phyloP scores from a whole-genome alignment of 2,329 filamentous ascomycete genomes.

The Curvularia hawaiiensis region DNA sequence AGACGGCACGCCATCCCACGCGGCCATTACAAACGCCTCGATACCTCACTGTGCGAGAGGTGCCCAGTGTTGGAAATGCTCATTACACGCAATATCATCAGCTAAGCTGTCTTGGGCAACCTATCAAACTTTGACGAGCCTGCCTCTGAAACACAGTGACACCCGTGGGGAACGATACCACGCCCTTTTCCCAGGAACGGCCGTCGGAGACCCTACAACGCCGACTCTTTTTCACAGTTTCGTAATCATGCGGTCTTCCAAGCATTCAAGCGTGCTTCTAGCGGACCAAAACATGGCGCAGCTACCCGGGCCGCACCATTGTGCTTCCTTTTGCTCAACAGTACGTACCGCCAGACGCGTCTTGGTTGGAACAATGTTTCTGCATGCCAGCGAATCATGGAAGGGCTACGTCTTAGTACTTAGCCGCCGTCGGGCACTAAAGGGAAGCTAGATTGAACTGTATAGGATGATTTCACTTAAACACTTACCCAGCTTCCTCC shows the following conservation, averaged over 20 bases:
- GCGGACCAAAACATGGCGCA: background rate
- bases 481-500: background rate
- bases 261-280: background rate
- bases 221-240: background rate
- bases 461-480: background rate
- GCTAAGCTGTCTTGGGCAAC: background rate
- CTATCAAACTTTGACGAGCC: constrained; percentile 6
- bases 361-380: background rate
- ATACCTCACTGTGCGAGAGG: constrained; percentile 5
- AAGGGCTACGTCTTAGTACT: background rate
- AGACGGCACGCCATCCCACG: constrained; percentile 12
- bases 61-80: background rate
- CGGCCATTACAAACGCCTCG: constrained; percentile 9
- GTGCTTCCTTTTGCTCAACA: constrained; percentile 1
- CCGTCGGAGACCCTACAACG: background rate
- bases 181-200: background rate
- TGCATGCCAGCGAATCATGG: background rate
- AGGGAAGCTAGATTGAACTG: background rate
- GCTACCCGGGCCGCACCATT: background rate
- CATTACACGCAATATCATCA: background rate
- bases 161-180: background rate
- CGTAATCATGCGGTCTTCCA: background rate
- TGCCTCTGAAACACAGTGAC: background rate
- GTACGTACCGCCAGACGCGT: background rate
- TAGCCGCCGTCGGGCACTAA: background rate